Evolutionary conservation across 2,329 filamentous ascomycete genomes (phyloP).

Genomic region (Pseudopyricularia javanii): DNA sequence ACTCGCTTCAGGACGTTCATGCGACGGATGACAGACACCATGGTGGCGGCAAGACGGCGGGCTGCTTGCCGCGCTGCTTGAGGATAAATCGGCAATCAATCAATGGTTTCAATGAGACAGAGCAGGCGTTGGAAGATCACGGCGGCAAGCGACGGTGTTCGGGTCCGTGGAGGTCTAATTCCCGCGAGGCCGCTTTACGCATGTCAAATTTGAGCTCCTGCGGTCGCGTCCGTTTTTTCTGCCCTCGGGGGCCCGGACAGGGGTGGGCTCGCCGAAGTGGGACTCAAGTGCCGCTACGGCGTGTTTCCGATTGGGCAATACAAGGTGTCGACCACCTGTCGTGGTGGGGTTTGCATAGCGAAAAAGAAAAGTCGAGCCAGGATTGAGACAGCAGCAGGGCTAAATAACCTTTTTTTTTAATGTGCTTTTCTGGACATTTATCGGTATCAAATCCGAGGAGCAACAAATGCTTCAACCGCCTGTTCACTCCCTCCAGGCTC

Average conservation of each 20-base stretch:
- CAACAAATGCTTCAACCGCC: too few species aligned
- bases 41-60: conserved; percentile 10
- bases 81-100: neutral
- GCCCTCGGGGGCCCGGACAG: neutral
- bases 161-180: too few species aligned
- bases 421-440: too few species aligned
- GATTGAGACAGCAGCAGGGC: neutral
- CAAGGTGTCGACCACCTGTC: neutral
- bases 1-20: conserved; percentile 65
- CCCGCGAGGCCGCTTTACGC: too few species aligned
- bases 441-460: too few species aligned
- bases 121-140: neutral
- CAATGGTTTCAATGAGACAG: too few species aligned
- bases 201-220: neutral
- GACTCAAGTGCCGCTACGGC: neutral
- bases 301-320: neutral
- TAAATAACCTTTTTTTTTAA: neutral
- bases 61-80: neutral
- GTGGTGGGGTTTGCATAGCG: neutral
- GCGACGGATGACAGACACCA: conserved; percentile 44
- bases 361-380: neutral
- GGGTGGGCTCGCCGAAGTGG: neutral
- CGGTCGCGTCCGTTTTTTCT: neutral
- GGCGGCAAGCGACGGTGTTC: neutral
- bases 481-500: neutral